Base-by-base conservation (phyloP, 2,329 filamentous ascomycete species). In the Xylaria sp. region DNA sequence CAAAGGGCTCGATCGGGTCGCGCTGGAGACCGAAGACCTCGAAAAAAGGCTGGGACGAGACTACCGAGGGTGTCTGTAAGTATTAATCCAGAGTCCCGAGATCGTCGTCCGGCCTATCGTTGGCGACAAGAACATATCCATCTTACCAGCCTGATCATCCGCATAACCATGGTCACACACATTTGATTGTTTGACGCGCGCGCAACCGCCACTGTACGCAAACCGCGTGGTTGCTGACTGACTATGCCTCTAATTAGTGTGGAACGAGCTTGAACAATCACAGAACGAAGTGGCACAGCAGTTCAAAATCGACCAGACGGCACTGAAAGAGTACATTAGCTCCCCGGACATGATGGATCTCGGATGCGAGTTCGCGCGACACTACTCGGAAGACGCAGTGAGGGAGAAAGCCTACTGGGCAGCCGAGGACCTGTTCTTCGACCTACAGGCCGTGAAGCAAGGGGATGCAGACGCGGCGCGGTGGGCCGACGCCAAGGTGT, bases 361-460 rank as follows among this genome's bases (percentile, higher is more conserved):
- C 5, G 76, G 76, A 2, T 61, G 62, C 41, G 74, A 76, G 46
- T 76, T 77, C 60, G 73, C 71, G 48, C 72, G 67, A 1, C 52
- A 63, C 37, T 75, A 75, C 67, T 63, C 70, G 57, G 56, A 34
- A 34, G 60, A 63, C 13, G 59, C 55, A 4, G 69, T 34, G 41
- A 55, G 12, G 31, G 71, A 76, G 64, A 72, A 73, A 68, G 57
- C 73, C 18, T 65, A 71, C 54, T 76, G 73, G 72, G 69, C 64
- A 10, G 76, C 76, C 23, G 72, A 76, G 67, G 75, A 75, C 60
- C 67, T 77, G 31, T 77, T 76, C 72, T 77, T 75, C 68, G 73
- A 75, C 50, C 69, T 77, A 28, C 75, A 77, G 67, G 58, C 70
- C 2, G 71, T 77, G n/a, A 77, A 77, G 67, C 72, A 76, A 37